Evolutionary conservation across 352 stramenopile species (phyloP), one percentile per base, ranked within the genome.

Genomic region (Pythium rishiriense): DNA sequence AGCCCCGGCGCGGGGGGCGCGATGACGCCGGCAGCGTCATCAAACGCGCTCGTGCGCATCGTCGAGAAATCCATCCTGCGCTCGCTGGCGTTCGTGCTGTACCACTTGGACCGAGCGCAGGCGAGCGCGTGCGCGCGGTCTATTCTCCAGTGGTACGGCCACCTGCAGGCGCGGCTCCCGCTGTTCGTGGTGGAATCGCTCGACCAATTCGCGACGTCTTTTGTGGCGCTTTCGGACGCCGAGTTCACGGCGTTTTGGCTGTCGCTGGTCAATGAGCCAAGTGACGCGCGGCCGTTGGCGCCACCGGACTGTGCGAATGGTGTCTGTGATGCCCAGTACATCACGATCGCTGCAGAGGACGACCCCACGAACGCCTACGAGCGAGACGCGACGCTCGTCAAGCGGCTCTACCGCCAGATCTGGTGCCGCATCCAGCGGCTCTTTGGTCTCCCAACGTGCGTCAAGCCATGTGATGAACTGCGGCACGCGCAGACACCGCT

Each of bases 181-280:
- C 39, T 60, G 25, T 70, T 63, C 45, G 67, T 56, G 0, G 59
- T 65, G 26, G 68, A 69, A 1, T 81, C 77, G 1, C 70, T 85
- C n/a, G 62, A 85, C 47, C 81, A 79, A 33, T 69, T 87, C 31
- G 77, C 25, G 73, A 83, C 56, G 22, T 88, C 81, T 11, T 74
- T 90, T 48, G 73, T 86, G 17, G 73, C 81, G 47, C 74, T 89
- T 25, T 85, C 83, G 14, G 83, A 90, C 55, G 76, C 71, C 2
- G 70, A 87, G 31, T 92, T 92, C 43, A 76, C 71, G 19, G 74
- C 66, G 29, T 92, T 88, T 53, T 92, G 83, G 83, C 59, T 80
- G 7, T 86, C 83, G 37, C 73, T 92, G 3, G 64, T 88, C 35
- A 70, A 86, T 6, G 71, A 83, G 24, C 29, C 49, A 24, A 25